phyloP scores from a whole-genome alignment of 305 asterid genomes.

The Coffea humblotiana region DNA sequence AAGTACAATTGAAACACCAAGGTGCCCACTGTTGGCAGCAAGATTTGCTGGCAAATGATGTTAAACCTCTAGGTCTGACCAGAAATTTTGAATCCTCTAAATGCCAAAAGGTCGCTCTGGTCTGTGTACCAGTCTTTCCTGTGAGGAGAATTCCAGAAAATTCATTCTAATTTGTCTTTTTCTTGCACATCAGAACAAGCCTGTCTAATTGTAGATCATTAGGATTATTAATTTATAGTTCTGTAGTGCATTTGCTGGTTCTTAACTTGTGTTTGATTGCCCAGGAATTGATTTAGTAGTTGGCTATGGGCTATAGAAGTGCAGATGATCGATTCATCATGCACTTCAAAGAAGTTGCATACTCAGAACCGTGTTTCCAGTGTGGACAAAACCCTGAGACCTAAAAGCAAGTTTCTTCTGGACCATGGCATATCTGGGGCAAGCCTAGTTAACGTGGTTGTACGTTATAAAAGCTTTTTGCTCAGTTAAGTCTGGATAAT shows the following conservation, averaged over 20 bases:
- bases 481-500: neutral
- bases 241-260: neutral
- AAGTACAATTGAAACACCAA: neutral
- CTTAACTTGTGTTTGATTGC: neutral
- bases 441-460: neutral
- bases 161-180: neutral
- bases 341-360: too few relatives aligned
- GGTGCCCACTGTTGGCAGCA: neutral
- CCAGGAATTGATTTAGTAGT: too few relatives aligned
- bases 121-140: neutral
- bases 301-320: too few relatives aligned
- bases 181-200: neutral
- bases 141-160: neutral
- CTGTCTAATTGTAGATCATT: neutral
- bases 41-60: neutral
- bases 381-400: constrained; percentile 7
- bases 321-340: too few relatives aligned
- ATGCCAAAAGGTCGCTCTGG: neutral
- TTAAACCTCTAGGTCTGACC: neutral
- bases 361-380: neutral
- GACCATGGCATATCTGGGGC: neutral
- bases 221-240: too few relatives aligned
- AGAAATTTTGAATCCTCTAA: neutral
- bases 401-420: neutral
- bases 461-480: neutral